phyloP scores from a whole-genome alignment of 805 yeast species.

The Yamadazyma phyllophila region DNA sequence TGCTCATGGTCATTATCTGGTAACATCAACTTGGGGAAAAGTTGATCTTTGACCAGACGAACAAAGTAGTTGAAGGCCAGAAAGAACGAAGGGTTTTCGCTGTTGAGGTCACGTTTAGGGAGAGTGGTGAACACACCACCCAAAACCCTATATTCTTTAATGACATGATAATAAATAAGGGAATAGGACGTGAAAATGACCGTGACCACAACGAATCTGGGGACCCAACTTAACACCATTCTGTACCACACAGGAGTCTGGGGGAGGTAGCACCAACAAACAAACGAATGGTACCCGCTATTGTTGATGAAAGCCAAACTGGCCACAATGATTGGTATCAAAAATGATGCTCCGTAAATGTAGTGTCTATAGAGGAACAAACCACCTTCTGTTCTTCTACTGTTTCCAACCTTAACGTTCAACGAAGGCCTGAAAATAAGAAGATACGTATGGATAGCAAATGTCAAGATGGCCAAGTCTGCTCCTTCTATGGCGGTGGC shows the following conservation, averaged over 20 bases:
- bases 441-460: conserved; percentile 80
- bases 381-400: conserved; percentile 61
- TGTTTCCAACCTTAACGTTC: conserved; percentile 38
- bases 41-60: conserved; percentile 18
- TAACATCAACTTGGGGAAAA: conserved; percentile 27
- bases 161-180: conserved; percentile 70
- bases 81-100: conserved; percentile 31
- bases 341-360: conserved; percentile 56
- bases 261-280: conserved; percentile 80
- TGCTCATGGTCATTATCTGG: conserved; percentile 19
- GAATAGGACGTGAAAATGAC: conserved; percentile 63
- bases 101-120: conserved; percentile 7
- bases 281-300: conserved; percentile 58
- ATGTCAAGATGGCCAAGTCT: conserved; percentile 75
- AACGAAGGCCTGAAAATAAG: conserved; percentile 63
- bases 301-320: conserved; percentile 61
- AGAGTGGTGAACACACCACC: conserved; percentile 45
- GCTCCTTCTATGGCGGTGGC: conserved; percentile 82
- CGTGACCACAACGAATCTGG: conserved; percentile 66
- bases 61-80: conserved; percentile 31
- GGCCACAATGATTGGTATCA: conserved; percentile 67
- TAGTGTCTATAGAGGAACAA: conserved; percentile 55
- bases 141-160: conserved; percentile 55
- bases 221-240: conserved; percentile 75
- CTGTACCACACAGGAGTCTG: conserved; percentile 71